These are phyloP conservation scores for Zalaria obscura DNA, from an alignment of 2,329 filamentous ascomycete species.

Conservation along the genomic window DNA sequence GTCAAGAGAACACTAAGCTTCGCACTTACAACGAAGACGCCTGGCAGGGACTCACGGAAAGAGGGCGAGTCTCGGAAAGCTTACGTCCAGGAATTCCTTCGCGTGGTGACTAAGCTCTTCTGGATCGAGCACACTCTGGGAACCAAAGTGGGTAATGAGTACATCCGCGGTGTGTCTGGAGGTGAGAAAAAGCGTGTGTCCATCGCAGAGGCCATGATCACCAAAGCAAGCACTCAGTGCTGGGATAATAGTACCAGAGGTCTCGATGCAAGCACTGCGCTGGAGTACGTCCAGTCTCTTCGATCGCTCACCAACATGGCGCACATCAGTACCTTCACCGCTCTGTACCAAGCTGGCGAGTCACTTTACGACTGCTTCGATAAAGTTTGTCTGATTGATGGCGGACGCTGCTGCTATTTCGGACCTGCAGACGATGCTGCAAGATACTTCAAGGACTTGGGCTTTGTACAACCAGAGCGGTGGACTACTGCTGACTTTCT, in stretches of 20 bases:
- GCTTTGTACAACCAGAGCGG: slow-evolving; percentile 52
- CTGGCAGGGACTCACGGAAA: slow-evolving; percentile 41
- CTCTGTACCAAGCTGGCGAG: slow-evolving; percentile 40
- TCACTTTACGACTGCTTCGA: slow-evolving; percentile 54
- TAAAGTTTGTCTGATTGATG: slow-evolving; percentile 39
- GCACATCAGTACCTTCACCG: slow-evolving; percentile 30
- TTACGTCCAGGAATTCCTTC: background rate
- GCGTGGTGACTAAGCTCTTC: background rate
- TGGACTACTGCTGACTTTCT: slow-evolving; percentile 60
- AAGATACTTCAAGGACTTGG: slow-evolving; percentile 52
- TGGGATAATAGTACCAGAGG: slow-evolving; percentile 37
- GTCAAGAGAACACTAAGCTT: slow-evolving; percentile 79
- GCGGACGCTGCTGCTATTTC: slow-evolving; percentile 40
- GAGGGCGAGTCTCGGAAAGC: background rate
- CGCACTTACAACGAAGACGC: slow-evolving; percentile 71
- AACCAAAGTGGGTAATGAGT: slow-evolving; percentile 43
- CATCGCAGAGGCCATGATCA: slow-evolving; percentile 39
- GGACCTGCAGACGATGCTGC: slow-evolving; percentile 46
- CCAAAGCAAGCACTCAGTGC: slow-evolving; percentile 22
- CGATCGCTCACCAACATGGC: slow-evolving; percentile 36
- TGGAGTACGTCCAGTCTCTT: slow-evolving; percentile 43
- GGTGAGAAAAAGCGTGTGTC: slow-evolving; percentile 43
- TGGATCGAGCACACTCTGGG: slow-evolving; percentile 34
- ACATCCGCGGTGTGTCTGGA: slow-evolving; percentile 46
- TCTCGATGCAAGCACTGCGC: slow-evolving; percentile 41